Conservation (phyloP, 208 protist species). For the Crithidia mellificae region DNA sequence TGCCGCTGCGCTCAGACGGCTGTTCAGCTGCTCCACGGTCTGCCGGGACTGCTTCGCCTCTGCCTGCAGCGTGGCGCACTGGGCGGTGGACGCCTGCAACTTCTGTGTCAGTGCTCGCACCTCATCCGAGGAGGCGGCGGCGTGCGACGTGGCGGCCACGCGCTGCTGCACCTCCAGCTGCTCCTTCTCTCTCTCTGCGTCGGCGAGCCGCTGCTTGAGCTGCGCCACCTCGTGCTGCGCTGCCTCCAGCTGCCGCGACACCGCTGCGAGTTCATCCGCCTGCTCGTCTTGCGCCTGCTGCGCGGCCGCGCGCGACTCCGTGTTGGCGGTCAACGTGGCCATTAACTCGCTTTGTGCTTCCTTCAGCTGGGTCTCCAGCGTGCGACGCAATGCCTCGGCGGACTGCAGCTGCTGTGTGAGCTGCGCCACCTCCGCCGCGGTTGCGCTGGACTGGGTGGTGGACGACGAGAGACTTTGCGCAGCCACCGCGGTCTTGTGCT, state of each 20-base stretch:
- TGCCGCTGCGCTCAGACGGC: neutral
- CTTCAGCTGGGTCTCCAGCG: conserved; percentile 14
- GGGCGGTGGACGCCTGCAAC: neutral
- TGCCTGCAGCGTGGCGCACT: neutral
- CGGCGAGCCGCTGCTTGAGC: neutral
- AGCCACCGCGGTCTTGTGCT: neutral
- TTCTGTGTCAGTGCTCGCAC: neutral
- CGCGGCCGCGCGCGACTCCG: neutral
- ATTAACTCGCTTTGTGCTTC: conserved; percentile 14
- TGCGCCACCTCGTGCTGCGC: conserved; percentile 9
- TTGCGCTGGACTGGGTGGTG: neutral
- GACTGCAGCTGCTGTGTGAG: conserved; percentile 16
- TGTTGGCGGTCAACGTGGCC: neutral
- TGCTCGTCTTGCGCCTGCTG: conserved; percentile 2
- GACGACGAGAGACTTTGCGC: neutral
- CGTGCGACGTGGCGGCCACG: neutral
- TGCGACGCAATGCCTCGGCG: neutral
- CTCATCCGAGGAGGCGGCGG: conserved; percentile 1
- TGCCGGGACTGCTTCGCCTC: conserved; percentile 2
- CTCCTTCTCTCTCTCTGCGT: conserved; percentile 28
- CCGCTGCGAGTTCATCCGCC: neutral
- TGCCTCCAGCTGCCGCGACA: neutral
- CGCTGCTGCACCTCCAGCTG: conserved; percentile 37
- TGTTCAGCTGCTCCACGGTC: conserved; percentile 14
- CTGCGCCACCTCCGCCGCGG: neutral